These are phyloP conservation scores for Asterella californica DNA, from an alignment of 225 moss, liverwort and hornwort genomes.

Conservation along the genomic window DNA sequence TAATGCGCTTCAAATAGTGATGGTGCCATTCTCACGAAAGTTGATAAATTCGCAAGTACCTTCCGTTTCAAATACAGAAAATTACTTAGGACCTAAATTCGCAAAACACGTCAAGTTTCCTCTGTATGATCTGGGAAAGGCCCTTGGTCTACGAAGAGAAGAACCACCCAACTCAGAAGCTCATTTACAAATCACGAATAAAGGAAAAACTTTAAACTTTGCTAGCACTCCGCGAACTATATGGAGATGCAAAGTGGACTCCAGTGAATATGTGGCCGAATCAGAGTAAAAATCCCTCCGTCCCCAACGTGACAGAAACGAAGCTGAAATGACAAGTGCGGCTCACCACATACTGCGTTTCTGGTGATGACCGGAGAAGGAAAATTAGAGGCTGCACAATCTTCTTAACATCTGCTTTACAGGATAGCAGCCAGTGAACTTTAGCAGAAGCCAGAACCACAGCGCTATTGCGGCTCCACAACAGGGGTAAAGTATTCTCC, in stretches of 20 bases:
- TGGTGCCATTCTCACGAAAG: slow-evolving; percentile 69
- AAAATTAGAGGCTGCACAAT: slow-evolving; percentile 83
- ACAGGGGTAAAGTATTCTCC: slow-evolving; percentile 62
- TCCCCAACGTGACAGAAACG: neutral
- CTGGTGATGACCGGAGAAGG: slow-evolving; percentile 81
- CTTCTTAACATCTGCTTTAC: slow-evolving; percentile 54
- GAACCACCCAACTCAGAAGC: neutral
- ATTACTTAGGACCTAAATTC: neutral
- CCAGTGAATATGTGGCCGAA: neutral
- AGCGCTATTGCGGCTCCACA: slow-evolving; percentile 82
- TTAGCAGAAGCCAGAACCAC: slow-evolving; percentile 88
- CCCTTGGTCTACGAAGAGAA: neutral
- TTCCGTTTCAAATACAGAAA: slow-evolving; percentile 20
- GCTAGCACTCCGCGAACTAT: neutral
- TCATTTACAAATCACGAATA: neutral
- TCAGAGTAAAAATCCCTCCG: neutral
- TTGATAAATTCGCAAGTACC: slow-evolving; percentile 92
- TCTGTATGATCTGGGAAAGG: too few relatives aligned
- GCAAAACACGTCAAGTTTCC: neutral
- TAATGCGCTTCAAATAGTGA: slow-evolving; percentile 73
- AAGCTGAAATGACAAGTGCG: neutral
- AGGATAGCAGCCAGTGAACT: slow-evolving; percentile 82
- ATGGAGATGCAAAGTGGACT: neutral
- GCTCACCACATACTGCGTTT: slow-evolving; percentile 99
- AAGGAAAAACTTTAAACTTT: neutral